These are phyloP conservation scores for Trichoderma afroharzianum DNA, from an alignment of 2,329 filamentous ascomycete species.

Conservation along the genomic window DNA sequence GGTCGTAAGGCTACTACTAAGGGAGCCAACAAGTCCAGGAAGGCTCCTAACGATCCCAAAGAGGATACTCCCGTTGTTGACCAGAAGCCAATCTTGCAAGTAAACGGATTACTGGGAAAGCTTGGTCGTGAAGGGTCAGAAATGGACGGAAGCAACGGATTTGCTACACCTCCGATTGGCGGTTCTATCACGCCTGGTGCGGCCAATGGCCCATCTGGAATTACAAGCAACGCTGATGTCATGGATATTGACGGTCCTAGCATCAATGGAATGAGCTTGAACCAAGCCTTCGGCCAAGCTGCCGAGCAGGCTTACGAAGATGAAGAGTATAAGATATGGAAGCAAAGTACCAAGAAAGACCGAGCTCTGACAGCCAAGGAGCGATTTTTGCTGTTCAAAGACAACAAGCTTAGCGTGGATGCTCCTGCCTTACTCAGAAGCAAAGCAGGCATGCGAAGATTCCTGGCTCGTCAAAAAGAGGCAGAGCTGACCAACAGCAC, in stretches of 20 bases:
- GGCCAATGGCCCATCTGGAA: constrained; percentile 61
- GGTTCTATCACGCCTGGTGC: constrained; percentile 75
- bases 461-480: constrained; percentile 73
- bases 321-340: constrained; percentile 97
- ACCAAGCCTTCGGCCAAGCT: constrained; percentile 61
- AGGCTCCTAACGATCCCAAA: constrained; percentile 67
- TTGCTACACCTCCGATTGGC: constrained; percentile 78
- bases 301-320: constrained; percentile 79
- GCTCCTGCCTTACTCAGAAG: constrained; percentile 82
- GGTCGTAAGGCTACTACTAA: constrained; percentile 80
- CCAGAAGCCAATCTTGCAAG: constrained; percentile 67
- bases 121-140: constrained; percentile 71
- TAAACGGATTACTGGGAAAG: constrained; percentile 60
- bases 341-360: constrained; percentile 96
- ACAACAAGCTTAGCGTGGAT: constrained; percentile 78
- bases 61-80: constrained; percentile 77
- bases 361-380: constrained; percentile 83
- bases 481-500: constrained; percentile 46
- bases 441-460: constrained; percentile 86
- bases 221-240: constrained; percentile 71
- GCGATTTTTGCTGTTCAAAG: constrained; percentile 79
- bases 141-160: constrained; percentile 78
- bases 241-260: constrained; percentile 84
- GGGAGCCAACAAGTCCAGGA: constrained; percentile 72
- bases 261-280: constrained; percentile 61